Percentiles rank a stretch among this genome's conserved stretches.
These are phyloP conservation scores for Asterionellopsis glacialis DNA, from an alignment of 108 stramenopile genomes.

Conservation along the genomic window DNA sequence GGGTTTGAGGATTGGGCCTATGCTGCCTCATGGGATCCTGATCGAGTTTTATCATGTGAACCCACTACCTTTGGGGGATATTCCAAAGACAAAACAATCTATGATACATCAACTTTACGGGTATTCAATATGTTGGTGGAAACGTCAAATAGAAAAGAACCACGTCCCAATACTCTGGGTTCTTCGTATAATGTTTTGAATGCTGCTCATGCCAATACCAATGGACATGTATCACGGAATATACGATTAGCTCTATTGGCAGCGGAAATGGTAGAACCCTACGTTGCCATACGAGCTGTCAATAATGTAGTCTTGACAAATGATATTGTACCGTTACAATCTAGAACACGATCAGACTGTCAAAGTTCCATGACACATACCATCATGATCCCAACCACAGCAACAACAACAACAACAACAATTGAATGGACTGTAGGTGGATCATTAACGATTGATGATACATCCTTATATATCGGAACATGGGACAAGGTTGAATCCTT, in stretches of 20 bases:
- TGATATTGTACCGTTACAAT: conserved; percentile 44
- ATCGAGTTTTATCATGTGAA: conserved; percentile 60
- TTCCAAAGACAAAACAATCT: conserved; percentile 46
- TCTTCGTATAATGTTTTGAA: conserved; percentile 42
- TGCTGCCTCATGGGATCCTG: conserved; percentile 89
- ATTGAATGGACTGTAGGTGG: conserved; percentile 85
- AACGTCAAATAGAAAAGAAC: conserved; percentile 71
- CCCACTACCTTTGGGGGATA: conserved; percentile 66
- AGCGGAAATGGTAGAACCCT: conserved; percentile 89
- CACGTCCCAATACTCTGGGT: conserved; percentile 53
- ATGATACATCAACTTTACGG: conserved; percentile 77
- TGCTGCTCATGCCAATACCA: conserved; percentile 30
- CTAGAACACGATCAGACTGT: no score
- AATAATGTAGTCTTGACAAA: conserved; percentile 45
- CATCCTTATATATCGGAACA: conserved; percentile 62
- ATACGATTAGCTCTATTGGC: conserved; percentile 78
- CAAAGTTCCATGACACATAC: conserved; percentile 12
- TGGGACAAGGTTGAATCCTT: conserved; percentile 43
- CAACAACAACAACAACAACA: conserved; percentile 10
- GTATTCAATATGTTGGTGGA: conserved; percentile 92
- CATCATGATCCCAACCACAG: conserved; percentile 6
- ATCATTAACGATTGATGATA: conserved; percentile 63
- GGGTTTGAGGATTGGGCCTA: conserved; percentile 83
- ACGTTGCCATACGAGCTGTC: conserved; percentile 55
- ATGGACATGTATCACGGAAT: conserved; percentile 87